Evolutionary conservation across 208 protist genomes (phyloP).

Genomic region (Wallacemonas sp.): DNA sequence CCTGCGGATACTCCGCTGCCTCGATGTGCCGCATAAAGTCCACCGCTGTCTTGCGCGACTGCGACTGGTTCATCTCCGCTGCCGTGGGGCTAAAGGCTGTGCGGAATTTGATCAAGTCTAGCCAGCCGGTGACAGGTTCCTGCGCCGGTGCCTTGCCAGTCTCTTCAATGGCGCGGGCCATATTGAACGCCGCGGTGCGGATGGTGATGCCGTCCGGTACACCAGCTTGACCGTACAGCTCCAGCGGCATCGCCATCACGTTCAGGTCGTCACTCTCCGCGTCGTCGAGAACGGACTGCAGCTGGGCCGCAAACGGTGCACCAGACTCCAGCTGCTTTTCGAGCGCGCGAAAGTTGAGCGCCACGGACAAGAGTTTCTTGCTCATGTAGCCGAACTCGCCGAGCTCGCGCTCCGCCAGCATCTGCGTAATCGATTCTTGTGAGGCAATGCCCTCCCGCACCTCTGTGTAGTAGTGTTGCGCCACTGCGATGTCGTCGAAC

Average conservation of each 20-base stretch:
- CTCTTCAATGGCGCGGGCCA: slow-evolving; percentile 80
- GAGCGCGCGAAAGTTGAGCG: slow-evolving; percentile 78
- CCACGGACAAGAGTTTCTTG: slow-evolving; percentile 85
- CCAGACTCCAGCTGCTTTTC: slow-evolving; percentile 39
- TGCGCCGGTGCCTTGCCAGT: slow-evolving; percentile 50
- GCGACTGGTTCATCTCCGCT: slow-evolving; percentile 48
- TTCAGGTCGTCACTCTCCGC: slow-evolving; percentile 74
- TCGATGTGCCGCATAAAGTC: slow-evolving; percentile 66
- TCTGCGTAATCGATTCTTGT: slow-evolving; percentile 53
- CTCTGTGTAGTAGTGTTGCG: slow-evolving; percentile 85
- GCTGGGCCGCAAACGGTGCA: slow-evolving; percentile 53
- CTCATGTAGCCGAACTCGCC: slow-evolving; percentile 82
- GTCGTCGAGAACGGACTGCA: slow-evolving; percentile 63
- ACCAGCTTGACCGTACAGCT: slow-evolving; percentile 30
- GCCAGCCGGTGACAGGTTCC: slow-evolving; percentile 65
- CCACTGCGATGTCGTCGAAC: slow-evolving; percentile 74
- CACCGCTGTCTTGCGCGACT: slow-evolving; percentile 38
- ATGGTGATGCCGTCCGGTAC: slow-evolving; percentile 44
- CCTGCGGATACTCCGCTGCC: slow-evolving; percentile 54
- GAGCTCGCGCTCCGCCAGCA: slow-evolving; percentile 60
- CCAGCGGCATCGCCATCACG: slow-evolving; percentile 59
- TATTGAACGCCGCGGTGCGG: slow-evolving; percentile 66
- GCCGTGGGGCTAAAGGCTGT: slow-evolving; percentile 71
- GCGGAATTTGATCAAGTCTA: slow-evolving; percentile 87
- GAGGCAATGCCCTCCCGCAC: slow-evolving; percentile 41